Evolutionary conservation across 768 basidiomycete genomes (phyloP).

Genomic region (Auriculariales sp.): DNA sequence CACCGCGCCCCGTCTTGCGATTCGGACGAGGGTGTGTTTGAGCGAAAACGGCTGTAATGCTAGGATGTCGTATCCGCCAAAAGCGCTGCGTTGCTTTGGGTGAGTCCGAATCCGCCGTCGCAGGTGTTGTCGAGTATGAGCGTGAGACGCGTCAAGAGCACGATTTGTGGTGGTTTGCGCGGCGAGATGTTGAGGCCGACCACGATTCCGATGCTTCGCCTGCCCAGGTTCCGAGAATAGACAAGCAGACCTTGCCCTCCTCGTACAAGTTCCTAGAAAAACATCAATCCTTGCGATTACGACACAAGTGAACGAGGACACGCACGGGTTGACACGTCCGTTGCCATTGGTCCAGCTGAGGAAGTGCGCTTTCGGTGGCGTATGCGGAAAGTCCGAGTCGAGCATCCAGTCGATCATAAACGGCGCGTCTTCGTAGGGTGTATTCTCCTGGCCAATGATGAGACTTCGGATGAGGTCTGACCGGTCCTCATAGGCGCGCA

Average conservation of each 20-base stretch:
- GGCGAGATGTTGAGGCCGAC: no score
- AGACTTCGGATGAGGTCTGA: constrained; percentile 74
- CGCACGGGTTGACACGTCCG: constrained; percentile 79
- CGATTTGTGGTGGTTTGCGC: constrained; percentile 41
- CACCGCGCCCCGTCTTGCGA: constrained; percentile 64
- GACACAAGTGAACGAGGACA: constrained; percentile 10
- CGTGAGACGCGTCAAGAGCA: constrained; percentile 64
- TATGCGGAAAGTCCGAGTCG: constrained; percentile 69
- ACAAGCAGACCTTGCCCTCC: constrained; percentile 88
- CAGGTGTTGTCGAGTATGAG: constrained; percentile 71
- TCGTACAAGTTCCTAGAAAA: constrained; percentile 69
- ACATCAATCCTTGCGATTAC: neutral
- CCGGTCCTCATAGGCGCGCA: constrained; percentile 83
- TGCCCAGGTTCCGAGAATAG: constrained; percentile 83
- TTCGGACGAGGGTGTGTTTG: constrained; percentile 71
- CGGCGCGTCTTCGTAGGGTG: constrained; percentile 89
- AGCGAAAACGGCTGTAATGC: constrained; percentile 62
- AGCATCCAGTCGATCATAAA: constrained; percentile 92
- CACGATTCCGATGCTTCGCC: constrained; percentile 82
- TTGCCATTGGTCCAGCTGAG: constrained; percentile 91
- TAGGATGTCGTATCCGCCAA: constrained; percentile 62
- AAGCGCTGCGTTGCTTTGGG: constrained; percentile 53
- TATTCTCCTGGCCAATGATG: constrained; percentile 86
- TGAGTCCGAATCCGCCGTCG: constrained; percentile 74
- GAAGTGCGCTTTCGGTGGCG: constrained; percentile 80